Evolutionary conservation across 2,329 filamentous ascomycete genomes (phyloP), one percentile per base, ranked within the genome.

Genomic region (Microdochium bolleyi): DNA sequence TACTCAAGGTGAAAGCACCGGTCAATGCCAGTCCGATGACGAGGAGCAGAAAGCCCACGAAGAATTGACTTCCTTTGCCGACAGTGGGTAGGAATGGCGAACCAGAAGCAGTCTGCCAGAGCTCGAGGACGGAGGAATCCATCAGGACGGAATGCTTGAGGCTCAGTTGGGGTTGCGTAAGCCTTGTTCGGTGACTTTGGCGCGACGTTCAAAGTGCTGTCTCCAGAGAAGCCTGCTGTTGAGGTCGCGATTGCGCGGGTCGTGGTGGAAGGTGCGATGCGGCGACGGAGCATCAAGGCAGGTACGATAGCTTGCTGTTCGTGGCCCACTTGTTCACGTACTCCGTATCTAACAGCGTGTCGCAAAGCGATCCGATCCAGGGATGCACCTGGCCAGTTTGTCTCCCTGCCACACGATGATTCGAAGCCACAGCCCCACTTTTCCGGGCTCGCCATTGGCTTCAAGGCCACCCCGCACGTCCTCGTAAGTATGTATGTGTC

Each of bases 51-150:
- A 92, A 92, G 65, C 84, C 92, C 59, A 96, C 76, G 60, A 82
- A 73, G 75, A 96, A 94, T 62, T 97, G 94, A 67, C 76, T 84
- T 65, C 84, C 81, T 76, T 97, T 97, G 69, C 81, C 80, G 63
- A 97, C 74, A 54, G 83, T 68, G 56, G 92, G 91, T 62, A 85
- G 73, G 75, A 94, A 97, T 57, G 91, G 89, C 76, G 84, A 88
- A 79, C 84, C 83, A 72, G 88, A 83, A 75, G 92, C 89, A 79
- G 89, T 88, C 80, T 95, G 87, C 92, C 92, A 97, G 76, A 95
- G 81, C 71, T 94, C 84, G 73, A 87, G 84, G 72, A 95, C 77
- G 78, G 88, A 89, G 66, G 84, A 82, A 82, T 88, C 85, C 85
- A 89, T 88, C 75, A 76, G 78, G 64, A 59, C 59, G 50, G 52